Conservation (phyloP, 352 stramenopile species). For the Phytopythium helicoides region DNA sequence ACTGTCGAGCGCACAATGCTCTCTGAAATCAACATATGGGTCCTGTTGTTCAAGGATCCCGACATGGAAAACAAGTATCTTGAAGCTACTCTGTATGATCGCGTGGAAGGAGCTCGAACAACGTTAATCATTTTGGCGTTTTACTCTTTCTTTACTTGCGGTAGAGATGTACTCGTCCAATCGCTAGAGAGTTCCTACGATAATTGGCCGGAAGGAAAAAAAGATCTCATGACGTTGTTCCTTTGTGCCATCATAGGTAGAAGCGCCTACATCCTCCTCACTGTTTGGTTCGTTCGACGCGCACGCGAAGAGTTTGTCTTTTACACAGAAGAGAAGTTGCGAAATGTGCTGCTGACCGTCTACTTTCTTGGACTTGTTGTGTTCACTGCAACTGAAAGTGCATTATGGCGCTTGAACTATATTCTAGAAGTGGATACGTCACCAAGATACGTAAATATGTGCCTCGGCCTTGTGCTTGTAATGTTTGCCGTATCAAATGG, state of each 20-base stretch:
- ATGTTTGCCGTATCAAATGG: slow-evolving; percentile 88
- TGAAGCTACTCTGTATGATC: slow-evolving; percentile 53
- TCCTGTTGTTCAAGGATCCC: slow-evolving; percentile 61
- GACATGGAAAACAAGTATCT: slow-evolving; percentile 80
- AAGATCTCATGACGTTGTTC: slow-evolving; percentile 26
- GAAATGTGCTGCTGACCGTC: slow-evolving; percentile 55
- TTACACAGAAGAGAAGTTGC: slow-evolving; percentile 58
- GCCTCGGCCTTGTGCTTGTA: slow-evolving; percentile 68
- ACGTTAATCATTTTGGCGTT: slow-evolving; percentile 51
- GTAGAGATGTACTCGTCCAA: slow-evolving; percentile 62
- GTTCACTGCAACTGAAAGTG: slow-evolving; percentile 41
- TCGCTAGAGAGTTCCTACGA: slow-evolving; percentile 27
- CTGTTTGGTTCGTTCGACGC: slow-evolving; percentile 24
- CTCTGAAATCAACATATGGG: slow-evolving; percentile 49
- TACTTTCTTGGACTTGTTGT: slow-evolving; percentile 58
- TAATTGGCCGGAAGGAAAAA: slow-evolving; percentile 37
- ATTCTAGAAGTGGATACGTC: slow-evolving; percentile 57
- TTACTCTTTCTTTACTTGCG: slow-evolving; percentile 63
- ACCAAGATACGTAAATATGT: slow-evolving; percentile 72
- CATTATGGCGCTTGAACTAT: slow-evolving; percentile 66
- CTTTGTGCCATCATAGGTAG: slow-evolving; percentile 34
- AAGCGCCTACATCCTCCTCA: slow-evolving; percentile 22
- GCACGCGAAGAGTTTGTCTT: slow-evolving; percentile 47
- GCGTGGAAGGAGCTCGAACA: slow-evolving; percentile 59
- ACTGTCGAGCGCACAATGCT: slow-evolving; percentile 63